Percentiles rank a stretch among this genome's conserved stretches.
Conservation (phyloP, 1,284 basidiomycete genomes). For the Microbotryum silenes-acaulis region DNA sequence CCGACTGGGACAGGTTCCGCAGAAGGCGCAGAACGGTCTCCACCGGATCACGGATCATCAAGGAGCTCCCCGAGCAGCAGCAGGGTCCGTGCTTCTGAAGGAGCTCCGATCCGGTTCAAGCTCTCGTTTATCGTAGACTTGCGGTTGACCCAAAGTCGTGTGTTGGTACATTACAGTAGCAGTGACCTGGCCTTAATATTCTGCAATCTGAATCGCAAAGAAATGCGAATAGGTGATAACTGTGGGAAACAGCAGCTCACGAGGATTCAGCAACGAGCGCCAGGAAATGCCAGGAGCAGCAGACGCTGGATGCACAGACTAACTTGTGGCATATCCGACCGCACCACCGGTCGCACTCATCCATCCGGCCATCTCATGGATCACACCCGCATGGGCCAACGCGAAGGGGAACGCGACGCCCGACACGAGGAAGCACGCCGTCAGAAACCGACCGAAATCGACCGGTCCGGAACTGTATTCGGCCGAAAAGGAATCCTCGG, state of each 20-base stretch:
- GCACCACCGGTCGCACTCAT: constrained; percentile 94
- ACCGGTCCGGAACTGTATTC: constrained; percentile 57
- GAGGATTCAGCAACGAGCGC: not conserved
- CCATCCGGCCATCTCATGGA: constrained; percentile 71
- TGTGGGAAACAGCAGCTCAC: not conserved
- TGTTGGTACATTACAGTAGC: not conserved
- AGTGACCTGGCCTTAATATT: constrained; percentile 5
- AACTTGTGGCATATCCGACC: constrained; percentile 82
- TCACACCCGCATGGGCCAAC: constrained; percentile 84
- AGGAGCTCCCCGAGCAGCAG: not conserved
- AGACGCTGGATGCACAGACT: not conserved
- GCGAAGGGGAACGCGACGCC: constrained; percentile 90
- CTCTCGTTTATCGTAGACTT: not conserved
- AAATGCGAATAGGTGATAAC: constrained; percentile 30
- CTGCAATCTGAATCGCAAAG: constrained; percentile 27
- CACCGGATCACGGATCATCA: not conserved
- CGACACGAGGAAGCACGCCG: constrained; percentile 74
- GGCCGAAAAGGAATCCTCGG: constrained; percentile 49
- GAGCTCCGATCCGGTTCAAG: not conserved
- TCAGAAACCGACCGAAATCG: constrained; percentile 93
- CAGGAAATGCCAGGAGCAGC: not conserved
- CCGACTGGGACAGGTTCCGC: too few relatives aligned
- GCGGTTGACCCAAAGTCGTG: not conserved
- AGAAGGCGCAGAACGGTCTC: not conserved
- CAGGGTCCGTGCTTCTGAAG: not conserved